These are phyloP conservation scores for Chlorella sp. DNA, from an alignment of 139 green algal species.

Conservation along the genomic window DNA sequence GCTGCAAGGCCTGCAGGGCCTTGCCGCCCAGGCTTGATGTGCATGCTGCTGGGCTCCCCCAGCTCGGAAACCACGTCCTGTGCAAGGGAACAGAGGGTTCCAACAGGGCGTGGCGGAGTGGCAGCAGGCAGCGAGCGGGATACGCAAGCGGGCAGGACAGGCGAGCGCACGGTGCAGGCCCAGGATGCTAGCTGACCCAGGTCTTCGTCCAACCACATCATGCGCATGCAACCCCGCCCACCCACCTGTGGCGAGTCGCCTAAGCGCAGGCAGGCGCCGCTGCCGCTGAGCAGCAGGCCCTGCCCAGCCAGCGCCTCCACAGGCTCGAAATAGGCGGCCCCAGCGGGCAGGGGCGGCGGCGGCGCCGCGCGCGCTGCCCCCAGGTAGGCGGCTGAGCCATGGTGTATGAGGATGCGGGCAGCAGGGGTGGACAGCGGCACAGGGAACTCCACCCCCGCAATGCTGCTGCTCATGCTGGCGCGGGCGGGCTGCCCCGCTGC, in stretches of 20 bases:
- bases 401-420: constrained; percentile 51
- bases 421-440: constrained; percentile 54
- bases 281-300: constrained; percentile 10
- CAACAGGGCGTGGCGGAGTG: too few relatives aligned
- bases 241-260: constrained; percentile 40
- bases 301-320: constrained; percentile 36
- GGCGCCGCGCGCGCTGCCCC: constrained; percentile 13
- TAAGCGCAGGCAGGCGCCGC: constrained; percentile 41
- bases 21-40: not conserved
- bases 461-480: not conserved
- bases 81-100: too few relatives aligned
- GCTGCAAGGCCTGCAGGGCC: not conserved
- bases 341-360: constrained; percentile 42
- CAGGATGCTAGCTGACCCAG: too few relatives aligned
- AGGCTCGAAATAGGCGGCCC: constrained; percentile 20
- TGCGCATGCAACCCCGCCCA: too few relatives aligned
- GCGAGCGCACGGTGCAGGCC: too few relatives aligned
- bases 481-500: not conserved
- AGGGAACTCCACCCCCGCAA: constrained; percentile 36
- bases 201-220: too few relatives aligned
- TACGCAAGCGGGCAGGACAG: too few relatives aligned
- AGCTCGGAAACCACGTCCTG: constrained; percentile 63
- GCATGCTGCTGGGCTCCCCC: constrained; percentile 42
- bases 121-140: too few relatives aligned
- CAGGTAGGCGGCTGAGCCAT: constrained; percentile 17